phyloP scores from a whole-genome alignment of 495 filamentous ascomycete species.

The Penicillium malachiteum region DNA sequence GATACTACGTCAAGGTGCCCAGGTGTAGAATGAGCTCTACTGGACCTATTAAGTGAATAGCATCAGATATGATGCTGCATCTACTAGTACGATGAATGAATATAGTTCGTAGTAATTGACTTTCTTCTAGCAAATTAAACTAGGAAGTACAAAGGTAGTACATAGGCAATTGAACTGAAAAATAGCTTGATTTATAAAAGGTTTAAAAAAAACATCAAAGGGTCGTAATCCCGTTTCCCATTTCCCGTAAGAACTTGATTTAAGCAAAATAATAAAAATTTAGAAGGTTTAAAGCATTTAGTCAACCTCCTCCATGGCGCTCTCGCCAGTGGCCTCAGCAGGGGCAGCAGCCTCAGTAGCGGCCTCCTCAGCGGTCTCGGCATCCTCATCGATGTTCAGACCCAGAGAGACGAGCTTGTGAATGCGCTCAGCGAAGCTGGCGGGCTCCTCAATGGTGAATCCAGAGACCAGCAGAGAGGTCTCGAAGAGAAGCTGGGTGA shows the following conservation, averaged over 20 bases:
- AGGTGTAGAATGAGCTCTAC: no score
- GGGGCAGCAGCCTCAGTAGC: conserved; percentile 61
- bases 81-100: no score
- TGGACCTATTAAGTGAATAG: no score
- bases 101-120: no score
- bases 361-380: conserved; percentile 66
- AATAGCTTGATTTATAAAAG: conserved; percentile 9
- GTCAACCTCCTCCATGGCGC: conserved; percentile 74
- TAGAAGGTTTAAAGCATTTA: conserved; percentile 43
- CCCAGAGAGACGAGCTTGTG: conserved; percentile 97
- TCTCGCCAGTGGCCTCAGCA: conserved; percentile 59
- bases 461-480: conserved; percentile 97
- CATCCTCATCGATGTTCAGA: conserved; percentile 92
- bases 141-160: not conserved
- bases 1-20: no score
- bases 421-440: conserved; percentile 95
- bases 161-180: not conserved
- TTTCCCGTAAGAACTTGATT: conserved; percentile 33
- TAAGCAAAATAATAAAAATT: conserved; percentile 19
- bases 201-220: conserved; percentile 24
- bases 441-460: conserved; percentile 99
- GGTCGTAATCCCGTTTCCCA: conserved; percentile 35
- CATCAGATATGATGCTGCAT: no score
- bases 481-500: conserved; percentile 96
- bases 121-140: not conserved